phyloP scores from a whole-genome alignment of 2,329 filamentous ascomycete species.

The Trichophyton rubrum region DNA sequence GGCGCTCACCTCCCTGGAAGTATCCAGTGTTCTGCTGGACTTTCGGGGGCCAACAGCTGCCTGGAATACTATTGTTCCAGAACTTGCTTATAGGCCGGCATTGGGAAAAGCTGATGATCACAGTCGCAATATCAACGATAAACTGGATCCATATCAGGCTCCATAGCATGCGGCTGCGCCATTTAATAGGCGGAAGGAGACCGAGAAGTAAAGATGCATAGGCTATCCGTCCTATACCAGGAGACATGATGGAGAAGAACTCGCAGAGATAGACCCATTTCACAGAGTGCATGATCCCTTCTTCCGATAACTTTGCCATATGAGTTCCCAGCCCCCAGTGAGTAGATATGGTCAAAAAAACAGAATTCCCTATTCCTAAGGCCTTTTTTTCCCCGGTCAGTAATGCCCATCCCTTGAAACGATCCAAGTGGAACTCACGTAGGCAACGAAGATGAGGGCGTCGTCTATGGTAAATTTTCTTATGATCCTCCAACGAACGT shows the following conservation, averaged over 20 bases:
- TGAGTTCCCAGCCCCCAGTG: conserved; percentile 10
- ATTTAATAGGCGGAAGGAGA: conserved; percentile 6
- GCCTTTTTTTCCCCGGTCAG: conserved; percentile 1
- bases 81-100: conserved; percentile 8
- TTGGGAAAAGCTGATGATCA: conserved; percentile 6
- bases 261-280: conserved; percentile 12
- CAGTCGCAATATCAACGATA: conserved; percentile 9
- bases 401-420: no score
- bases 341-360: conserved; percentile 8
- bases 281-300: conserved; percentile 8
- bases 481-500: neutral
- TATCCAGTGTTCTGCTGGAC: conserved; percentile 8
- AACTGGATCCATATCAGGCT: conserved; percentile 7
- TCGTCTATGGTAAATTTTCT: neutral
- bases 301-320: conserved; percentile 1
- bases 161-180: conserved; percentile 7
- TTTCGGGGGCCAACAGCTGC: conserved; percentile 9
- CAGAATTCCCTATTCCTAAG: conserved; percentile 5
- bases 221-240: conserved; percentile 10
- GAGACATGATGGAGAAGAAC: conserved; percentile 11
- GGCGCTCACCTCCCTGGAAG: conserved; percentile 9
- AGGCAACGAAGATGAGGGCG: neutral
- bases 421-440: neutral
- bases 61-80: conserved; percentile 6
- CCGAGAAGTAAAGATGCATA: conserved; percentile 12